Evolutionary conservation across 106 monocot genomes (phyloP).

Genomic region (Allium sativum): DNA sequence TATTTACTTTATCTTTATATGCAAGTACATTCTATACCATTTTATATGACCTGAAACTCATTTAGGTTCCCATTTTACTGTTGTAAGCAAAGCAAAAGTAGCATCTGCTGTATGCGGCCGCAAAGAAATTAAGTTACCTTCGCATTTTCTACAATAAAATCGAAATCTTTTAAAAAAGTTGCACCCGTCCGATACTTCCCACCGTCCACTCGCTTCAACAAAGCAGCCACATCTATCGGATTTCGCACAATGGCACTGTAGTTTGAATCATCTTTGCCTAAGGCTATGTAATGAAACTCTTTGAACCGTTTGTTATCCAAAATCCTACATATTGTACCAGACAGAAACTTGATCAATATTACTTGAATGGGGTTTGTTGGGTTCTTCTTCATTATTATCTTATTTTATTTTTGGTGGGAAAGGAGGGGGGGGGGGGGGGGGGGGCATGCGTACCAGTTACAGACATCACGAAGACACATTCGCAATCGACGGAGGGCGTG

Average conservation of each 20-base stretch:
- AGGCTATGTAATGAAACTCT: conserved; percentile 84
- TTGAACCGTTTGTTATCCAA: conserved; percentile 84
- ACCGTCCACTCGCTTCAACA: conserved; percentile 82
- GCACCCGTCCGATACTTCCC: conserved; percentile 66
- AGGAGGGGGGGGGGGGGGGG: neutral
- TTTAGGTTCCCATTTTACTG: no score
- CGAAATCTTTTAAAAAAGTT: conserved; percentile 67
- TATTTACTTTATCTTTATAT: neutral
- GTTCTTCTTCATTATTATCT: no score
- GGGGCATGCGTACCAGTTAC: conserved; percentile 52
- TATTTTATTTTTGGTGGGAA: no score
- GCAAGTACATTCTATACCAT: neutral
- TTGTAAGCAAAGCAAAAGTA: no score
- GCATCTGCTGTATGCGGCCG: no score
- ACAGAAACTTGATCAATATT: conserved; percentile 2
- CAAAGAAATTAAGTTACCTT: conserved; percentile 32
- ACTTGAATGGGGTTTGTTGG: no score
- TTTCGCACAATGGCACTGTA: conserved; percentile 82
- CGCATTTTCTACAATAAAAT: conserved; percentile 89
- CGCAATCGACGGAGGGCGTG: conserved; percentile 86
- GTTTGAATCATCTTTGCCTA: conserved; percentile 86
- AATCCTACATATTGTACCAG: conserved; percentile 33
- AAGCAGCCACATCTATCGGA: conserved; percentile 93
- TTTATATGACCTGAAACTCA: no score
- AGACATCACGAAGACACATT: conserved; percentile 98